Evolutionary conservation across 164 flowering plant species (phyloP), one percentile per base, ranked within the genome.

Genomic region (Liriodendron chinense): DNA sequence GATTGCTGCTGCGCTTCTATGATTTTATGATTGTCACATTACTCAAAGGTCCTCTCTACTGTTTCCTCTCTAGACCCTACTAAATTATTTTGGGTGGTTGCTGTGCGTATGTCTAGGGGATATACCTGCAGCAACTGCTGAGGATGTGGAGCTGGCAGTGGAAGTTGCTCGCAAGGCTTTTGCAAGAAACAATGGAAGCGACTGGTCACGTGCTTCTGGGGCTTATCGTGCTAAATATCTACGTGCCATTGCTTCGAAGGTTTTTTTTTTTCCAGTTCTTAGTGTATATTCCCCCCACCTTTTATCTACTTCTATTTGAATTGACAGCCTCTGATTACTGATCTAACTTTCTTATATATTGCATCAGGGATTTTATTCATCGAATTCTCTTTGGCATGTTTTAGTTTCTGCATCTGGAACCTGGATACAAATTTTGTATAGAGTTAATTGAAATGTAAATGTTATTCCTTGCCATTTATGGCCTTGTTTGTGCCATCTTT

Each of bases 211-310:
- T 0, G 88, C 97, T 0, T 68, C 98, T n/a, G 99, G 99, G 26
- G 92, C 96, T 69, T 85, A 82, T 75, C 97, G 99, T 26, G 99
- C 96, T 9, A 91, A 89, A 86, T 96, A 88, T 80, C 69, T 96
- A 72, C 94, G 97, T 14, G 98, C 93, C 20, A 96, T 96, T 80
- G 98, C 99, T 80, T 92, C 94, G 28, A 94, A 91, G 96, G 99
- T 93, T 74, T 69, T 59, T 43, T 12, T 53, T 53, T 53, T 34
- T 34, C 0, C 12, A 13, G 18, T 53, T 9, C 59, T 34, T 7
- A 16, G 59, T 53, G 13, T 13, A 53, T 10, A 12, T 53, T 53
- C 13, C 59, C 53, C 13, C 12, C 59, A 53, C 59, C 18, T 12
- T 12, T 53, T 53, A 12, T 53, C 59, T 12, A 53, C 59, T 12